Conservation (phyloP, 768 basidiomycete genomes). For the Podaxis sp. region DNA sequence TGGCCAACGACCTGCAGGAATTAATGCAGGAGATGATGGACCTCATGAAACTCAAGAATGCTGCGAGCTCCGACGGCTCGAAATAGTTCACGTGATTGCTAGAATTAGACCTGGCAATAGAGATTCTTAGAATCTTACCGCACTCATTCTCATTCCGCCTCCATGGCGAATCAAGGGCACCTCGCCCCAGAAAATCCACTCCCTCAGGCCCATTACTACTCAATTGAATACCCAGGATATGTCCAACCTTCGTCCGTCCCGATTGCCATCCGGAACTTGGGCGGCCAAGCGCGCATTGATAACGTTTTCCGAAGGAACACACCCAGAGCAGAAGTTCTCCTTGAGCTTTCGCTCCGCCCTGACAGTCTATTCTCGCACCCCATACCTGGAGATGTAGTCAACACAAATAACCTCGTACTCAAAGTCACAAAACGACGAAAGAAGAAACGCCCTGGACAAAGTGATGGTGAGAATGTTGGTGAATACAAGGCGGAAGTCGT, state of each 20-base stretch:
- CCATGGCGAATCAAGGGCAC: constrained; percentile 7
- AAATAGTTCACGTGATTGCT: constrained; percentile 7
- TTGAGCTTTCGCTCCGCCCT: constrained; percentile 78
- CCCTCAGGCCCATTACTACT: constrained; percentile 64
- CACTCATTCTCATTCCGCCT: background rate
- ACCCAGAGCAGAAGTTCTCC: constrained; percentile 57
- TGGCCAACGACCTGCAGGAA: constrained; percentile 34
- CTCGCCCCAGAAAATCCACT: constrained; percentile 41
- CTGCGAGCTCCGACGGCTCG: background rate
- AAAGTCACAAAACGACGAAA: constrained; percentile 78
- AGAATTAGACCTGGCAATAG: background rate
- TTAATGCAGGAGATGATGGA: constrained; percentile 40
- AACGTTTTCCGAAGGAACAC: constrained; percentile 72
- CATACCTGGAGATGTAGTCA: constrained; percentile 75
- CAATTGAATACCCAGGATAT: constrained; percentile 91
- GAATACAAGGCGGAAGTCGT: constrained; percentile 75
- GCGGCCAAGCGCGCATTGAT: constrained; percentile 70
- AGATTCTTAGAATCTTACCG: background rate
- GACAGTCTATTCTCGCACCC: constrained; percentile 82
- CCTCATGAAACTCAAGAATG: constrained; percentile 10
- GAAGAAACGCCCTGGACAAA: constrained; percentile 31
- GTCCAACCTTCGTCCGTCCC: constrained; percentile 63
- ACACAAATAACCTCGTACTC: constrained; percentile 79
- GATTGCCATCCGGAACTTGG: constrained; percentile 62
- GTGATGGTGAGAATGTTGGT: constrained; percentile 43